A percentile compares a stretch with the other conserved stretches of the same genome.
Evolutionary conservation across 1,284 basidiomycete genomes (phyloP).

Genomic region (Heterobasidion annosum): DNA sequence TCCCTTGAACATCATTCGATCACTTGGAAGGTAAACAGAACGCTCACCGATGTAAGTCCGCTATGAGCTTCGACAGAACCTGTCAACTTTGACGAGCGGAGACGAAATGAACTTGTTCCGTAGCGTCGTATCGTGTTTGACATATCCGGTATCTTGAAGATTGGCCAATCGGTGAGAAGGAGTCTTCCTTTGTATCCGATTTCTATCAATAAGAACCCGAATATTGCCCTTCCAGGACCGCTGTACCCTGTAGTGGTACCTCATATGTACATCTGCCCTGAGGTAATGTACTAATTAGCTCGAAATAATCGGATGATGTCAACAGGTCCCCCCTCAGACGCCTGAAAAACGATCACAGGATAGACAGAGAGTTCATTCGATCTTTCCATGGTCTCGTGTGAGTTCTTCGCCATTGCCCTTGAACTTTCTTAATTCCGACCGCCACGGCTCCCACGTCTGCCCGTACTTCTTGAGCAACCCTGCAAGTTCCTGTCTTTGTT

Average conservation of each 20-base stretch:
- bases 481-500: conserved; percentile 77
- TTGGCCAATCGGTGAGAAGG: not conserved
- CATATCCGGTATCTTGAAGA: not conserved
- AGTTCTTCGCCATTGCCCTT: conserved; percentile 30
- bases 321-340: too few species aligned
- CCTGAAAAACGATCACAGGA: not conserved
- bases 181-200: too few species aligned
- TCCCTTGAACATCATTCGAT: too few species aligned
- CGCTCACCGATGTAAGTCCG: not conserved
- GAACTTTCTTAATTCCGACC: conserved; percentile 72
- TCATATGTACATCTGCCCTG: too few species aligned
- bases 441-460: conserved; percentile 76
- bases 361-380: not conserved
- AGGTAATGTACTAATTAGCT: too few species aligned
- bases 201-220: too few species aligned
- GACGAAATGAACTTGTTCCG: not conserved
- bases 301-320: too few species aligned
- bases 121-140: not conserved
- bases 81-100: not conserved
- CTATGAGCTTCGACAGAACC: not conserved
- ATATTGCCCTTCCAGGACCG: too few species aligned
- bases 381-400: not conserved
- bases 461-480: conserved; percentile 80
- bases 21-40: too few species aligned
- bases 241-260: too few species aligned